Conservation (phyloP, 345 rosid genomes). For the Linum trigynum region DNA sequence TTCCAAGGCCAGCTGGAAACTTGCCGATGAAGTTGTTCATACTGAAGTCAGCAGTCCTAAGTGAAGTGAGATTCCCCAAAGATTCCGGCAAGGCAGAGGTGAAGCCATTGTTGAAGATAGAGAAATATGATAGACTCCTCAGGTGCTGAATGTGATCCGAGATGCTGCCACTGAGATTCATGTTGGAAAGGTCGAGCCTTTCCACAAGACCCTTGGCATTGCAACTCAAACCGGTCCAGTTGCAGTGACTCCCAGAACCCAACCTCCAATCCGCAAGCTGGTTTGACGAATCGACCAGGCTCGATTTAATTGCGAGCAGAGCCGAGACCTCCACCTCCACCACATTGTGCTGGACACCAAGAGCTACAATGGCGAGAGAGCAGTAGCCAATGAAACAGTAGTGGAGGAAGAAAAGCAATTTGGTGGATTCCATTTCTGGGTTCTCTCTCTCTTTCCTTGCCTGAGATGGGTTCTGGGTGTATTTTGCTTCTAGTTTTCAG, state of each 20-base stretch:
- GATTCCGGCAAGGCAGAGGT: constrained; percentile 48
- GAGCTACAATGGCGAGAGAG: constrained; percentile 31
- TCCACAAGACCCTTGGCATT: constrained; percentile 47
- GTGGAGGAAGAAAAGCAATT: constrained; percentile 29
- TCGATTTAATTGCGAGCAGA: constrained; percentile 47
- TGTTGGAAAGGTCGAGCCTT: constrained; percentile 57
- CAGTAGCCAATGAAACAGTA: constrained; percentile 28
- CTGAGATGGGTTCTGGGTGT: constrained; percentile 3
- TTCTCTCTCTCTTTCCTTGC: neutral
- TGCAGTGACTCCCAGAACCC: constrained; percentile 40
- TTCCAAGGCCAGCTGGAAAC: constrained; percentile 76
- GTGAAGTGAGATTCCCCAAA: constrained; percentile 44
- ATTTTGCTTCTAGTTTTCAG: constrained; percentile 22
- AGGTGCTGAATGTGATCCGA: constrained; percentile 50
- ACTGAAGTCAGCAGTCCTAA: constrained; percentile 56
- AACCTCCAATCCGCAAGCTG: constrained; percentile 49
- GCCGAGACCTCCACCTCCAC: constrained; percentile 23
- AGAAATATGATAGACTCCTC: constrained; percentile 31
- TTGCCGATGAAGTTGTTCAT: constrained; percentile 58
- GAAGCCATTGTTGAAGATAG: constrained; percentile 48
- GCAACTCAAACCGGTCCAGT: constrained; percentile 73
- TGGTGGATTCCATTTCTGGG: constrained; percentile 27
- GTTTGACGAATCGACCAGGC: constrained; percentile 47
- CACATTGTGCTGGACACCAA: constrained; percentile 21
- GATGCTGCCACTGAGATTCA: constrained; percentile 65